phyloP scores from a whole-genome alignment of 2,329 filamentous ascomycete species.

The Colletotrichum sp. region DNA sequence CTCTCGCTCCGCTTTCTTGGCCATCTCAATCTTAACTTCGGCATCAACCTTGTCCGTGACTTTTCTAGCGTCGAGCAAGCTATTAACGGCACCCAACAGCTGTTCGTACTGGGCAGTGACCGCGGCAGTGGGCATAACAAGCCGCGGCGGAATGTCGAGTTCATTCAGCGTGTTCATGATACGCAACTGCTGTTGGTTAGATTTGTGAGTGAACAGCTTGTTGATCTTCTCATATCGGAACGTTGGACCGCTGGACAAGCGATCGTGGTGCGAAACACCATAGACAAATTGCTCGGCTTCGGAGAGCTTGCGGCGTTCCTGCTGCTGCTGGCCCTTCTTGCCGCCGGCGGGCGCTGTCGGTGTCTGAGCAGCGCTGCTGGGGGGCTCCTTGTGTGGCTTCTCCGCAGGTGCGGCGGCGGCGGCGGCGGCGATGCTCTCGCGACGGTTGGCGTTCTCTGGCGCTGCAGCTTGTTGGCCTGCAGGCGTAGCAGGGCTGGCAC shows the following conservation, averaged over 20 bases:
- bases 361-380: constrained; percentile 41
- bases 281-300: constrained; percentile 80
- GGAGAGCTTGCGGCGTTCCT: constrained; percentile 73
- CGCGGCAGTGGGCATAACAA: constrained; percentile 76
- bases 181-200: constrained; percentile 75
- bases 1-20: constrained; percentile 60
- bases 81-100: constrained; percentile 70
- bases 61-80: constrained; percentile 76
- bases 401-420: constrained; percentile 29
- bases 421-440: constrained; percentile 60
- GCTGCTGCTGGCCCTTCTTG: constrained; percentile 56
- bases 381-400: constrained; percentile 45
- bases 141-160: constrained; percentile 71
- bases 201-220: constrained; percentile 80
- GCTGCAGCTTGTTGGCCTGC: constrained; percentile 34
- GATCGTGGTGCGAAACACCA: constrained; percentile 85
- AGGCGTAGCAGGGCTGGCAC: constrained; percentile 49
- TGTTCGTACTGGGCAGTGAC: constrained; percentile 76
- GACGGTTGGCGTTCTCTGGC: constrained; percentile 39
- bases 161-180: constrained; percentile 76
- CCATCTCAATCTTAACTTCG: constrained; percentile 68
- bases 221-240: constrained; percentile 87
- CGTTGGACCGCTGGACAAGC: constrained; percentile 82
- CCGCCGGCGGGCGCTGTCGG: constrained; percentile 43
- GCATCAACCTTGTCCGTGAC: constrained; percentile 76